Base-by-base conservation (phyloP, 164 flowering plant genomes). In the Kalanchoe fedtschenkoi region DNA sequence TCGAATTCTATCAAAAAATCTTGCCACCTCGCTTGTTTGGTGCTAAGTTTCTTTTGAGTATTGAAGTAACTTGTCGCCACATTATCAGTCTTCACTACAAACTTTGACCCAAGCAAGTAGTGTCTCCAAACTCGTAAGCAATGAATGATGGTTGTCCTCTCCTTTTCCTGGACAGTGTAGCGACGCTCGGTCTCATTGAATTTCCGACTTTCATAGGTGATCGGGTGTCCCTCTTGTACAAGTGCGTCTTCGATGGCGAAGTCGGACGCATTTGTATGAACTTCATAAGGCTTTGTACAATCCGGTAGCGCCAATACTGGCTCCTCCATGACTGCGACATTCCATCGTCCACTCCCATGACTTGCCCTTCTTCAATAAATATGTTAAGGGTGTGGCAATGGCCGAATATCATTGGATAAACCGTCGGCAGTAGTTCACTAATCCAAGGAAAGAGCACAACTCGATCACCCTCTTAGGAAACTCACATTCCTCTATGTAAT, bases 71-170 rank as follows among this genome's bases (percentile, higher is more conserved):
- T 51, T 10, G 30, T 26, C 24, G 56, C 24, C 54, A 46, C 54
- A 21, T 46, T 46, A 15, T 46, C n/a, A 6, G 54, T 46, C 54
- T 46, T 46, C 54, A 46, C 54, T 5, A 46, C 54, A 17, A 46
- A 46, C 24, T 17, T 16, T 17, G 54, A 46, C 6, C 54, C 54
- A 5, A 17, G 14, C 5, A 46, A 26, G 24, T 51, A 51, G 56
- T 51, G 56, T 51, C 56, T 51, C 56, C 56, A 51, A 21, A 51
- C 56, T 26, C 56, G 26, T 19, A 51, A 51, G 30, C 56, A 51
- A 3, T 51, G 56, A 1, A 51, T 21, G 13, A 51, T 26, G 6
- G 56, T 10, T 21, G 30, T 21, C 30, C 13, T 21, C 30, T 51
- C 56, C n/a, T 51, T 51, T n/a, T 51, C 56, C n/a, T 51, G 56